Base-by-base conservation (phyloP, 768 basidiomycete species). In the Leccinum fibrillosum region DNA sequence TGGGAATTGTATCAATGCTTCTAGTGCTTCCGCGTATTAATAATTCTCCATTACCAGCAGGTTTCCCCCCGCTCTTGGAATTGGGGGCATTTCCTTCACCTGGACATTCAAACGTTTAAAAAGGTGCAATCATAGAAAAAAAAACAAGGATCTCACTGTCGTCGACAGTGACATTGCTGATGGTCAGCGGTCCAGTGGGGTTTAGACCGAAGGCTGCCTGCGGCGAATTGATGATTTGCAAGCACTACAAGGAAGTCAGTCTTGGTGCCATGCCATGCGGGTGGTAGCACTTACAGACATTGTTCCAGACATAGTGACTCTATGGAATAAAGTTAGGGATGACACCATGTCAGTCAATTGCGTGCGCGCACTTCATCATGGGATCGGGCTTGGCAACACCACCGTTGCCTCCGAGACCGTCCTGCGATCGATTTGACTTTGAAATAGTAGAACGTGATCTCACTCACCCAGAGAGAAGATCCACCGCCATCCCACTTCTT, bases 51-150 rank as follows among this genome's bases (percentile, higher is more conserved):
- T 52, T 55, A 71, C 84, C 84, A 64, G 84, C 84, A 19, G 83
- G 61, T 21, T 56, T 53, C 10, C 82, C 80, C 5, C 71, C 69
- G 63, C 84, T 85, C 17, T 79, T 72, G 0, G 78, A 69, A 63
- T 86, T 86, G 0, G 84, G 75, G 10, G 64, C 61, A 59, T 82
- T 78, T 21, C 85, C 85, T 49, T 75, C 74, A 34, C 82, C 86
- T 86, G 58, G 9, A 53, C 11, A 44, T 30, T 26, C n/a, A 28
- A 52, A 25, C 9, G 26, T 44, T 6, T 25, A 57, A 48, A 12
- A 50, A 49, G 21, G 15, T 5, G n/a, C 3, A 19, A 23, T 26
- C 19, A 11, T 19, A 8, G 26, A 25, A 5, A 10, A 5, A 10
- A 6, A 50, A 23, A 51, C 15, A n/a, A 13, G 4, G 28, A 5